Base-by-base conservation (phyloP, 352 stramenopile genomes). In the Globisporangium uncinulatum region DNA sequence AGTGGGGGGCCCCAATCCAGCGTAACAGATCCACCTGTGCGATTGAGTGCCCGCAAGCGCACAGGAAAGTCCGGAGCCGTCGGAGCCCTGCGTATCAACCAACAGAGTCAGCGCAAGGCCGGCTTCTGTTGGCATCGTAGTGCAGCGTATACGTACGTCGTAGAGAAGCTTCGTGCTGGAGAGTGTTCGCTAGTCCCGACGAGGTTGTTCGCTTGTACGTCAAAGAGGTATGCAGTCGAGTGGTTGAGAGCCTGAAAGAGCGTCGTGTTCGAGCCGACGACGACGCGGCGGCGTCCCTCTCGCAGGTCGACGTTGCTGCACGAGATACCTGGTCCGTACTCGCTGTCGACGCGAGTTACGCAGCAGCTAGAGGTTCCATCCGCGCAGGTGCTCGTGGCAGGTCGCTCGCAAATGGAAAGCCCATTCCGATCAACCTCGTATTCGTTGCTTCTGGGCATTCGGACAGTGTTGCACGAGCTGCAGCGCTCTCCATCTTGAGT, bases 141-240 rank as follows among this genome's bases (percentile, higher is more conserved):
- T 13, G 34, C 34, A 39, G 34, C 2, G 6, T 2, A 8, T 63
- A 87, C 76, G 44, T 67, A 24, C 76, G 86, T 43, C 49, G 52
- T 3, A 8, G 43, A 17, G 17, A 86, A 47, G 4, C 63, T 67
- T 1, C 62, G 45, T 17, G 80, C 62, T 0, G 43, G 49, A 9
- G 74, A 83, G 7, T 62, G 56, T 1, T 6, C 20, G 32, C 79
- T 80, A 9, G 32, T 56, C 24, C 76, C 79, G 10, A 73, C 61
- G 10, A 47, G 29, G 51, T 78, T 87, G 32, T 67, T 73, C 1
- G 67, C 74, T 70, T 74, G 67, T 0, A 87, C 71, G 20, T 71
- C 73, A 46, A 85, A 68, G 50, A 71, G 82, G 42, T 87, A 89
- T 2, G 49, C 65, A 11, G 76, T 73, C 7, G 76, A 83, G 39